These are phyloP conservation scores for Skeletonema costatum DNA, from an alignment of 108 stramenopile species.

Conservation along the genomic window DNA sequence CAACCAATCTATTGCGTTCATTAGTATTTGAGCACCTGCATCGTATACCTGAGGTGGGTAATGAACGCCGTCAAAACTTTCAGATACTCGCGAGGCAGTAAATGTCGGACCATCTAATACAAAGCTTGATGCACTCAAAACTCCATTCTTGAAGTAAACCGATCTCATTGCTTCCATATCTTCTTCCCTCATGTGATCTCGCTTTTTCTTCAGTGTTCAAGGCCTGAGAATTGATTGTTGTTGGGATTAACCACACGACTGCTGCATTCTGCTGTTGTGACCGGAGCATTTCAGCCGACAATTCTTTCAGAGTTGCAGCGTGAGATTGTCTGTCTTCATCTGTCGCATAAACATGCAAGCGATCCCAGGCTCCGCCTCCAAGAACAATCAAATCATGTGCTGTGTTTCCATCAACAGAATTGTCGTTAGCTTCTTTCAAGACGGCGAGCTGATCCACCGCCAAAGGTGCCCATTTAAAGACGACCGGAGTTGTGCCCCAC, in stretches of 20 bases:
- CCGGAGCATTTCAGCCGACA: slow-evolving; percentile 50
- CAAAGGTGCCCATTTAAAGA: slow-evolving; percentile 83
- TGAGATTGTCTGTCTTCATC: slow-evolving; percentile 63
- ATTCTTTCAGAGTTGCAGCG: slow-evolving; percentile 37
- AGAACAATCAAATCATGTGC: slow-evolving; percentile 67
- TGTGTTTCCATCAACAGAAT: neutral
- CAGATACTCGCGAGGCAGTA: slow-evolving; percentile 59
- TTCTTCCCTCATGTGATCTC: slow-evolving; percentile 72
- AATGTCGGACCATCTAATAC: slow-evolving; percentile 80
- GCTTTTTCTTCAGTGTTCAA: slow-evolving; percentile 78
- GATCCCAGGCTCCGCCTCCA: slow-evolving; percentile 89
- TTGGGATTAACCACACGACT: slow-evolving; percentile 83
- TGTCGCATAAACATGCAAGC: slow-evolving; percentile 64
- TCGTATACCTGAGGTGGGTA: slow-evolving; percentile 83
- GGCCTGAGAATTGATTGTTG: slow-evolving; percentile 77
- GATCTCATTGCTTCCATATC: slow-evolving; percentile 73
- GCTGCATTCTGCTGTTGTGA: slow-evolving; percentile 43
- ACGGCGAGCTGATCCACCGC: slow-evolving; percentile 56
- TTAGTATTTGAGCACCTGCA: slow-evolving; percentile 83
- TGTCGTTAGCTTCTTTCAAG: slow-evolving; percentile 45
- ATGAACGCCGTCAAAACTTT: slow-evolving; percentile 89
- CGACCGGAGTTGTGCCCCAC: slow-evolving; percentile 48
- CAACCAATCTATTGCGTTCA: slow-evolving; percentile 86
- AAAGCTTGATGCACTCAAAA: slow-evolving; percentile 61
- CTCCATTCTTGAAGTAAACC: slow-evolving; percentile 54